phyloP scores from a whole-genome alignment of 2,329 filamentous ascomycete species.

The Fusarium staphyleae region DNA sequence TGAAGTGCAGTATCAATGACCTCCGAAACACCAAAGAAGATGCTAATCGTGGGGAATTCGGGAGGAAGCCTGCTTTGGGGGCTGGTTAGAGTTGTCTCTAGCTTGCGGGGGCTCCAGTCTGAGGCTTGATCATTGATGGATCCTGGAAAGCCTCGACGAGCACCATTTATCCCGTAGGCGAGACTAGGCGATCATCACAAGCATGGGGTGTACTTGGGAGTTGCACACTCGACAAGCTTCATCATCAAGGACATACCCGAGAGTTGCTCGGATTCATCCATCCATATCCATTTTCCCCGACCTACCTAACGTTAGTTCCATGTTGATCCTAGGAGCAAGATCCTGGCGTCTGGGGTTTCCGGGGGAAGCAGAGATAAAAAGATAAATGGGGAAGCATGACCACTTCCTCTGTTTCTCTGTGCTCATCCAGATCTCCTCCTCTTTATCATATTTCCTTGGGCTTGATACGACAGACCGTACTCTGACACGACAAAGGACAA shows the following conservation, averaged over 20 bases:
- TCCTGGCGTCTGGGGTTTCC: slow-evolving; percentile 29
- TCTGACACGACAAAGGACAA: neutral
- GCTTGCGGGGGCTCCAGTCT: slow-evolving; percentile 20
- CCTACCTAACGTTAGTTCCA: neutral
- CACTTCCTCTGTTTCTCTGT: slow-evolving; percentile 10
- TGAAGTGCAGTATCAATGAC: neutral
- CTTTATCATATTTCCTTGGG: neutral
- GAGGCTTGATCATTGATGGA: slow-evolving; percentile 5
- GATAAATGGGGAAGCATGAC: slow-evolving; percentile 16
- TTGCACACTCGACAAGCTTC: slow-evolving; percentile 1
- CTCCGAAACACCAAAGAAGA: slow-evolving; percentile 5
- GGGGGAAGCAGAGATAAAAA: slow-evolving; percentile 35
- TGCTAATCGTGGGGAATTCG: slow-evolving; percentile 22
- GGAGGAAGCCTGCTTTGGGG: slow-evolving; percentile 21
- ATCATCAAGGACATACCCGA: neutral
- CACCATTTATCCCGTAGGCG: neutral
- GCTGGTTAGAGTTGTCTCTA: slow-evolving; percentile 11
- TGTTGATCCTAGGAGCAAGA: slow-evolving; percentile 6
- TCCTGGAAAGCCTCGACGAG: neutral
- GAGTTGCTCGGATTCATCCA: neutral
- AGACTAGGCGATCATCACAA: neutral
- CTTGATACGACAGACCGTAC: neutral
- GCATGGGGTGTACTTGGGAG: neutral
- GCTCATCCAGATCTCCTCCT: neutral
- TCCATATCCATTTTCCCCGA: neutral